Evolutionary conservation across 2,329 filamentous ascomycete species (phyloP), one percentile per base, ranked within the genome.

Genomic region (Sporothrix humicola): DNA sequence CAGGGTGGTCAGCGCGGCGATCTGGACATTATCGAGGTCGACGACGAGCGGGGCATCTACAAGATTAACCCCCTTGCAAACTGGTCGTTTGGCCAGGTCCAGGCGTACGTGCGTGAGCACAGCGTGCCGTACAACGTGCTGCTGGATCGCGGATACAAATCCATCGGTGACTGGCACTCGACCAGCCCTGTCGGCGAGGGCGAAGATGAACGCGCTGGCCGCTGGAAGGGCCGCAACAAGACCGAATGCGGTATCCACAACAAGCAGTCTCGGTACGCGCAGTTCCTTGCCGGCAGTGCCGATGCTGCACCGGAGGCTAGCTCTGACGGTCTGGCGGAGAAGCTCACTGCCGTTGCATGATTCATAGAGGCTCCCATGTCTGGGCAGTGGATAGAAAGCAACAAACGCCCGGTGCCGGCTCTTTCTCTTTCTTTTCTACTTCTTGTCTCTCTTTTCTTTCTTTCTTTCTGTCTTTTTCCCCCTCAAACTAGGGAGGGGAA

Each of bases 181-280:
- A 99, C 96, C 3, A 92, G 90, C 78, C 95, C 96, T 13, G 94
- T 98, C 75, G 90, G 87, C 76, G 94, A 95, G 74, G 93, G 93
- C 77, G 96, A 99, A 84, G 96, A 98, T 79, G 96, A 99, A 89
- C 92, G 96, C 70, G 92, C 96, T 9, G 96, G 96, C 74, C 91
- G 96, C 78, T 99, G 96, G 96, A 98, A 97, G 88, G 96, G 96
- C 75, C 92, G 94, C 82, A 85, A 88, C 79, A 99, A 99, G 91
- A 97, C 94, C 17, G 96, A 99, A 86, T 99, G 96, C 82, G 96
- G 96, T 66, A 98, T 99, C 80, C 96, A 99, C 89, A 98, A 98
- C 87, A 97, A 96, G 84, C 92, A 95, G 82, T 97, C 93, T 74
- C 91, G 94, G 78, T 99, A 98, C 80, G 93, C 94, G 12, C 90